phyloP scores from a whole-genome alignment of 805 yeast genomes.

The Ogataea kodamae region DNA sequence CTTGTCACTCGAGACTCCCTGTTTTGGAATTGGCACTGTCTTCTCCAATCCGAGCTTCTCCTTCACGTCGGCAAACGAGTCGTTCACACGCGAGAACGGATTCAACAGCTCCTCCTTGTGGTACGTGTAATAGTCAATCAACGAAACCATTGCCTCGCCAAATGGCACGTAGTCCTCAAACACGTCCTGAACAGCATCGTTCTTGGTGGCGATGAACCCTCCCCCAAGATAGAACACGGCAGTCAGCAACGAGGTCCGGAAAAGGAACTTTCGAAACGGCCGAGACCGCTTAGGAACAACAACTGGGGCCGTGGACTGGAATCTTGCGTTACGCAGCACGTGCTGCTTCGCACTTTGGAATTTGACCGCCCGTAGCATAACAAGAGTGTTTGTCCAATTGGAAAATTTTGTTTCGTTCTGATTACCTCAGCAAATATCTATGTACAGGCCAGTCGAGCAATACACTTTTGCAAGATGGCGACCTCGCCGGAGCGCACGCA shows the following conservation, averaged over 20 bases:
- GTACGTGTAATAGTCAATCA: conserved; percentile 39
- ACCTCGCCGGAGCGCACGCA: conserved; percentile 3
- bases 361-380: conserved; percentile 9
- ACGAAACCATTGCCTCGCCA: conserved; percentile 52
- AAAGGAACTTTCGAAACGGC: conserved; percentile 27
- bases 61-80: conserved; percentile 34
- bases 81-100: conserved; percentile 20
- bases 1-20: conserved; percentile 36
- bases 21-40: conserved; percentile 37
- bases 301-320: conserved; percentile 23
- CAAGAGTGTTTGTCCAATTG: conserved; percentile 16
- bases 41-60: conserved; percentile 39
- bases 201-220: conserved; percentile 51
- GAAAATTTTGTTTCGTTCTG: conserved; percentile 13
- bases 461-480: conserved; percentile 3
- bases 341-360: conserved; percentile 11
- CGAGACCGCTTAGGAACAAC: conserved; percentile 17
- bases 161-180: conserved; percentile 64
- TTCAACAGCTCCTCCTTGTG: conserved; percentile 23
- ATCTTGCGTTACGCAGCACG: conserved; percentile 19
- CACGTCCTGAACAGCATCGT: conserved; percentile 57
- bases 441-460: conserved; percentile 2
- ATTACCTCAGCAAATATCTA: conserved; percentile 4
- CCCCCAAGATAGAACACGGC: conserved; percentile 52
- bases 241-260: conserved; percentile 26